A percentile compares a stretch with the other conserved stretches of the same genome.
Conservation (phyloP, 495 filamentous ascomycete genomes). For the Penicilliopsis zonata region DNA sequence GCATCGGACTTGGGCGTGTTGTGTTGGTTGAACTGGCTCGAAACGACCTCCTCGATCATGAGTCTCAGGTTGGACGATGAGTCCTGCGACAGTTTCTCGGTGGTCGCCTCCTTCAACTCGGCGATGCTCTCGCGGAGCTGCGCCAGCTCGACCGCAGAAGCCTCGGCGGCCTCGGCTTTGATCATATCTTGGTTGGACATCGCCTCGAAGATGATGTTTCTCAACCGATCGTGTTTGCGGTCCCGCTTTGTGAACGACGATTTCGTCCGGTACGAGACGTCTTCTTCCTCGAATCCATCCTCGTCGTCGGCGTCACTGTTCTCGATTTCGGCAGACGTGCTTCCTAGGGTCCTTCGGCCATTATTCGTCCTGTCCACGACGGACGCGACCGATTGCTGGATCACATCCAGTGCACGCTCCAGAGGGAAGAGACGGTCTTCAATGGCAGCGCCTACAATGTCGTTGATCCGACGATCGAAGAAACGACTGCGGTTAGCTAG, state of each 20-base stretch:
- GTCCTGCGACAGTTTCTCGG: constrained; percentile 26
- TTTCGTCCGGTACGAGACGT: constrained; percentile 34
- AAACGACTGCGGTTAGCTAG: constrained; percentile 61
- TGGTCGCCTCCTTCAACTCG: constrained; percentile 39
- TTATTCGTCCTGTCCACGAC: constrained; percentile 28
- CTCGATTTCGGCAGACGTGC: constrained; percentile 49
- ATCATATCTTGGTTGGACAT: constrained; percentile 42
- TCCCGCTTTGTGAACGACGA: constrained; percentile 56
- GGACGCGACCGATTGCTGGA: constrained; percentile 54
- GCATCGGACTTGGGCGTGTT: constrained; percentile 26
- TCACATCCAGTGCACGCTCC: constrained; percentile 59
- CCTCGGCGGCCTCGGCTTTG: constrained; percentile 17
- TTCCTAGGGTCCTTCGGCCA: constrained; percentile 34
- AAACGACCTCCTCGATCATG: constrained; percentile 35
- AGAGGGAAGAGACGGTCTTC: constrained; percentile 65
- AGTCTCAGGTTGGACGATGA: constrained; percentile 28
- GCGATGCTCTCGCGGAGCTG: constrained; percentile 46
- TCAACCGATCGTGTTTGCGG: constrained; percentile 73
- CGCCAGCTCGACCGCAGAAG: constrained; percentile 27
- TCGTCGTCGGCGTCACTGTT: constrained; percentile 94
- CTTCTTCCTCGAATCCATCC: constrained; percentile 55
- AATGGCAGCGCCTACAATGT: constrained; percentile 69
- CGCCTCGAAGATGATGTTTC: constrained; percentile 66
- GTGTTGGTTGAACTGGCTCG: constrained; percentile 23
- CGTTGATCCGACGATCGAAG: constrained; percentile 80